phyloP scores from a whole-genome alignment of 169 alveolate species.

The Theileria orientalis region DNA sequence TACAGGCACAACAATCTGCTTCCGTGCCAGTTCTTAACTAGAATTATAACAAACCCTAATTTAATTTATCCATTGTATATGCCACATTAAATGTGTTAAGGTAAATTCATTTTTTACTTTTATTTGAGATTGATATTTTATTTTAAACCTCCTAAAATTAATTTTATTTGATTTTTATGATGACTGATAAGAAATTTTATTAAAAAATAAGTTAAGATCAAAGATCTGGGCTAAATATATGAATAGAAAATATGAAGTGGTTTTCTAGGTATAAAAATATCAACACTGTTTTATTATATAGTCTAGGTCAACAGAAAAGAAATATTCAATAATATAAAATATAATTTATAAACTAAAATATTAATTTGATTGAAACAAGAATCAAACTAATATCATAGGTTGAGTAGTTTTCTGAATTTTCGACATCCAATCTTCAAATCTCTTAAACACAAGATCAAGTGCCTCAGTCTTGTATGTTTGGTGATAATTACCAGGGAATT shows the following conservation, averaged over 20 bases:
- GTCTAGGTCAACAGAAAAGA: too few relatives aligned
- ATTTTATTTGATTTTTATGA: too few relatives aligned
- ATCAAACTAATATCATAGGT: too few relatives aligned
- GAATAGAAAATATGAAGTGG: not conserved
- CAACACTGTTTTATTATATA: not conserved
- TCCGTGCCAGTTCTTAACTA: conserved; percentile 71
- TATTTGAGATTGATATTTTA: not conserved
- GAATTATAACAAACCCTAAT: not conserved
- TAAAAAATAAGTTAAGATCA: too few relatives aligned
- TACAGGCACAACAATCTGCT: conserved; percentile 80
- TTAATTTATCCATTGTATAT: not conserved
- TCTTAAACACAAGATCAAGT: not conserved
- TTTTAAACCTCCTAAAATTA: not conserved
- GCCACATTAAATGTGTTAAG: not conserved
- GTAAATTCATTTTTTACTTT: not conserved
- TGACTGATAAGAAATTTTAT: too few relatives aligned
- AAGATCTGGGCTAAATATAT: not conserved
- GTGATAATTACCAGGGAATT: not conserved
- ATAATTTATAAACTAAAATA: too few relatives aligned
- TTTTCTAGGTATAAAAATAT: not conserved
- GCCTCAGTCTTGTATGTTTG: not conserved
- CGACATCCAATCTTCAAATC: not conserved
- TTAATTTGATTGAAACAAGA: too few relatives aligned
- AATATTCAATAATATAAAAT: too few relatives aligned
- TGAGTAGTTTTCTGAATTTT: not conserved